Evolutionary conservation across 2,329 filamentous ascomycete species (phyloP), one percentile per base, ranked within the genome.

Genomic region (Fusarium sp.): DNA sequence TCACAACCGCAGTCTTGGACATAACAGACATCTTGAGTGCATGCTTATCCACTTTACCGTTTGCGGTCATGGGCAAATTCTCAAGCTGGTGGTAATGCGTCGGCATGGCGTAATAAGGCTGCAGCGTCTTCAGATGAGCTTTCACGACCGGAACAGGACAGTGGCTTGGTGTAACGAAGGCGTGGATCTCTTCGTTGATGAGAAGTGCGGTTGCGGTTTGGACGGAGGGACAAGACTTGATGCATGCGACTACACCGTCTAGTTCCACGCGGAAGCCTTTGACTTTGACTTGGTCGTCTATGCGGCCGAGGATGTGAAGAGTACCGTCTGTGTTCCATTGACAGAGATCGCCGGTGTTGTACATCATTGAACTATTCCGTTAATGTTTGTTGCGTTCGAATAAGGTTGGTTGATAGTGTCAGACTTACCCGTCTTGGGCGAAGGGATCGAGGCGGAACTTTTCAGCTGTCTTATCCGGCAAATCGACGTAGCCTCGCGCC

Each of bases 181-280:
- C 85, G 71, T 85, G 83, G 4, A 88, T 82, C 13, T 83, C 75
- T 6, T 80, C 81, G 20, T 84, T 80, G 13, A 86, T 79, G 24
- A 86, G 75, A 20, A 87, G 77, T 2, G 83, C 82, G 3, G 82
- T 82, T 3, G 83, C 85, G 65, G 82, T 82, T 22, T 77, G 79
- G 6, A 88, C 81, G 1, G 79, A 80, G 0, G 81, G 78, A 18
- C 81, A 82, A 24, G 80, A 78, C 62, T 82, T 83, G 52, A 87
- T 80, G 11, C 83, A 82, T 10, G 82, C 76, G 1, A 85, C 82
- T 18, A 90, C 83, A 15, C 87, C 86, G 56, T 89, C 87, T 3
- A 89, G 83, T 74, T 90, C 87, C 24, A 90, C 84, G n/a, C 88
- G 84, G 74, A 89, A 89, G 2, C 87, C 82, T 76, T 88, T 87